Evolutionary conservation across 1,139 yeast genomes (phyloP).

Genomic region (Dujonia santamariae): DNA sequence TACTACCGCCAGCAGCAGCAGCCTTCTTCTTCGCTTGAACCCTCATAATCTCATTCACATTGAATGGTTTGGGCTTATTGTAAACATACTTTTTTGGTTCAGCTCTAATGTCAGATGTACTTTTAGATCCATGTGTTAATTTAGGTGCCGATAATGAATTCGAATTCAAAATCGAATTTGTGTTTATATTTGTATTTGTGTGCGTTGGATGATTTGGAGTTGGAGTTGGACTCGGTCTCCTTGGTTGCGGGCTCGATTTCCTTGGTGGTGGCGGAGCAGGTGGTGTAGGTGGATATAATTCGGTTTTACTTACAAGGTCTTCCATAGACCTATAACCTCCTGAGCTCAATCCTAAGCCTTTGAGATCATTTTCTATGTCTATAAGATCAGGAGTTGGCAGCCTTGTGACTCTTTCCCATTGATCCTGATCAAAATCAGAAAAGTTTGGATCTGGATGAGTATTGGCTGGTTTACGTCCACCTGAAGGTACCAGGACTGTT

Average conservation of each 20-base stretch:
- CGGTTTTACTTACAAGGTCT: slow-evolving; percentile 5
- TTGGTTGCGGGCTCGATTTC: slow-evolving; percentile 8
- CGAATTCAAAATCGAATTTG: not conserved
- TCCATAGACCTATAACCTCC: slow-evolving; percentile 1
- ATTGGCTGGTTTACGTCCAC: too few species aligned
- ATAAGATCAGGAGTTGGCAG: slow-evolving; percentile 26
- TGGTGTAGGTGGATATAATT: slow-evolving; percentile 7
- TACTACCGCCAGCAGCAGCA: slow-evolving; percentile 10
- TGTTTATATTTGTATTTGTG: not conserved
- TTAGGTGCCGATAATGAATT: not conserved
- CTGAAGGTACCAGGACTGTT: too few species aligned
- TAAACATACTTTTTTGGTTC: slow-evolving; percentile 30
- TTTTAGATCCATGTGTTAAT: slow-evolving; percentile 5
- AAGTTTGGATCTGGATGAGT: too few species aligned
- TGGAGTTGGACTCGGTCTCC: slow-evolving; percentile 1
- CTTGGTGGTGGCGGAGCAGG: slow-evolving; percentile 10
- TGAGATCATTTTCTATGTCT: slow-evolving; percentile 28
- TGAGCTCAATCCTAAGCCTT: slow-evolving; percentile 5
- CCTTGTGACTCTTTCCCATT: slow-evolving; percentile 28
- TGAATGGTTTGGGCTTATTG: slow-evolving; percentile 41
- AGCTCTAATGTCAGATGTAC: slow-evolving; percentile 14
- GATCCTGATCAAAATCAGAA: slow-evolving; percentile 48
- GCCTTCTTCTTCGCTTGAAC: slow-evolving; percentile 20
- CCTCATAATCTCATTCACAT: slow-evolving; percentile 34
- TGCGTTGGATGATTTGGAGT: slow-evolving; percentile 1